Evolutionary conservation across 176 grass and related monocot genomes (phyloP).

Genomic region (Musa itinerans): DNA sequence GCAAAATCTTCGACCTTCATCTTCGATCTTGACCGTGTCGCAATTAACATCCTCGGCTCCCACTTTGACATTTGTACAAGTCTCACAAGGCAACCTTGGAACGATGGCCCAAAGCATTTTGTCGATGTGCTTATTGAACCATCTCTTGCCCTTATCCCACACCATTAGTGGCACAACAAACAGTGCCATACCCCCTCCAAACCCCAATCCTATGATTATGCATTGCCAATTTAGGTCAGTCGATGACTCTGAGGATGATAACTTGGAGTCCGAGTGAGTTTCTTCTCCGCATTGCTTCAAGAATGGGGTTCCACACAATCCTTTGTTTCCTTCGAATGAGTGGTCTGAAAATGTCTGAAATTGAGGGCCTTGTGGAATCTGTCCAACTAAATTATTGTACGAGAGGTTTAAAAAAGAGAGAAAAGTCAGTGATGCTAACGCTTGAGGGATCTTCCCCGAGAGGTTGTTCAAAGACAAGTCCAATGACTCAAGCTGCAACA

Average conservation of each 20-base stretch:
- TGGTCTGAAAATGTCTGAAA: constrained; percentile 29
- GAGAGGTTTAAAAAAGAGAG: constrained; percentile 40
- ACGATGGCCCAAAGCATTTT: constrained; percentile 16
- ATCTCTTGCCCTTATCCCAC: constrained; percentile 26
- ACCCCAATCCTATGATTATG: constrained; percentile 26
- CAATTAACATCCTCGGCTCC: constrained; percentile 11
- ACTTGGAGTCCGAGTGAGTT: not conserved
- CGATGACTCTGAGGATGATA: not conserved
- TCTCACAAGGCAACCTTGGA: constrained; percentile 14
- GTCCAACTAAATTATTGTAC: constrained; percentile 32
- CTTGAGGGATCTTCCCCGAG: constrained; percentile 35
- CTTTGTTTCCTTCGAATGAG: constrained; percentile 27
- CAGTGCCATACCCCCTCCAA: constrained; percentile 27
- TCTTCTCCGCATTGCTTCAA: not conserved
- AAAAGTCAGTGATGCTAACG: constrained; percentile 27
- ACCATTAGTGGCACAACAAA: constrained; percentile 20
- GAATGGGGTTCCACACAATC: constrained; percentile 28
- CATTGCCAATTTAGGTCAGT: constrained; percentile 29
- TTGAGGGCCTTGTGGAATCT: constrained; percentile 19
- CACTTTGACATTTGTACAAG: constrained; percentile 24
- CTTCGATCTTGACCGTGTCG: constrained; percentile 23
- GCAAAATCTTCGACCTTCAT: constrained; percentile 31
- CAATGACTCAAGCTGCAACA: constrained; percentile 35
- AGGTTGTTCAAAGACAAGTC: constrained; percentile 39
- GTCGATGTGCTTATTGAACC: constrained; percentile 24